Evolutionary conservation across 345 rosid genomes (phyloP), one percentile per base, ranked within the genome.

Genomic region (Gossypium thurberi): DNA sequence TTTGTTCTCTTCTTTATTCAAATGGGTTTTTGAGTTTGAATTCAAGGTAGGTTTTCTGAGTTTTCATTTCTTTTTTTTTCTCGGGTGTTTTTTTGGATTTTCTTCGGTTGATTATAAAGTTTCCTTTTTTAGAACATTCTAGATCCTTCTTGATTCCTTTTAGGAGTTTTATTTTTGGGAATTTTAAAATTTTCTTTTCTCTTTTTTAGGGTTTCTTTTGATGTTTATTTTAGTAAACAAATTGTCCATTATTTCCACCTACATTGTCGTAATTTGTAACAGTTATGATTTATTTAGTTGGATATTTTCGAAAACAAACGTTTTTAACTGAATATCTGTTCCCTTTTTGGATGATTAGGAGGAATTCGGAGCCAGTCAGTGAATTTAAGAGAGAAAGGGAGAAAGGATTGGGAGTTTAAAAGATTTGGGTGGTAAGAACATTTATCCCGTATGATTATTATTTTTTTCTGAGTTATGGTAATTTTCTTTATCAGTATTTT

Each of bases 121-220:
- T 69, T 44, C 43, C 53, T 14, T 65, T 68, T 71, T 15, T 37
- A 63, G 81, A 64, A 78, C 73, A 75, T 75, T 77, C 77, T 65
- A 78, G 83, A 81, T 81, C 81, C 81, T 66, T 52, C 5, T 71
- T 73, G 46, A 64, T 55, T 51, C 10, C 40, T 42, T 25, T 33
- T 43, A 44, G 25, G n/a, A 46, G 26, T 46, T 77, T 42, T 43
- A 56, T 25, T 47, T 67, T 65, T n/a, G 18, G 23, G 42, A 56
- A 68, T 58, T 40, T 52, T 26, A 33, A 4, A 15, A 55, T 65
- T 20, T 47, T 56, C 23, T 60, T 18, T 33, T 56, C 23, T 60
- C 52, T 21, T 21, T 17, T 33, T 65, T 7, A 9, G 3, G 68
- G 3, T 20, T 9, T 57, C 44, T 13, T 20, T 75, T 56, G 20